A percentile compares a stretch with the other conserved stretches of the same genome.
Conservation (phyloP, 495 filamentous ascomycete species). For the Trichoderma parareesei region DNA sequence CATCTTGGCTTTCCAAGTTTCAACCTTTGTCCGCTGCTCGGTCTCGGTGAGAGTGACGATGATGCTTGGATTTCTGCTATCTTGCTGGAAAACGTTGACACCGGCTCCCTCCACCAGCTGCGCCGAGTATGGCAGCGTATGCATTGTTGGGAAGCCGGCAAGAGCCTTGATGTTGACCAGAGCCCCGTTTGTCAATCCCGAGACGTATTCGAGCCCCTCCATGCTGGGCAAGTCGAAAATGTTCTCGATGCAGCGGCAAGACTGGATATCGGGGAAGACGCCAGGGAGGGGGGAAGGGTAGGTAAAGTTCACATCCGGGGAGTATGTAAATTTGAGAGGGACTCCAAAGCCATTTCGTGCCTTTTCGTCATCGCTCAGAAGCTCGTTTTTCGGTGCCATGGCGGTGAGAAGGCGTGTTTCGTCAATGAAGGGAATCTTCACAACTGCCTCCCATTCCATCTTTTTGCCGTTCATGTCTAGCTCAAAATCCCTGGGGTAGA, state of each 20-base stretch:
- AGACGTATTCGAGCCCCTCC: slow-evolving; percentile 79
- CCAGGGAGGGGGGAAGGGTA: slow-evolving; percentile 84
- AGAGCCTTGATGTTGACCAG: slow-evolving; percentile 72
- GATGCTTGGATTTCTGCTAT: slow-evolving; percentile 96
- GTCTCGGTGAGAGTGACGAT: slow-evolving; percentile 73
- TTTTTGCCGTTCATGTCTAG: slow-evolving; percentile 99
- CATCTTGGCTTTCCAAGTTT: slow-evolving; percentile 67
- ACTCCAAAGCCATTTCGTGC: slow-evolving; percentile 85
- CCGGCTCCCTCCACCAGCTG: slow-evolving; percentile 49
- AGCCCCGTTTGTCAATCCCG: slow-evolving; percentile 81
- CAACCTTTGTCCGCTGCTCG: slow-evolving; percentile 59
- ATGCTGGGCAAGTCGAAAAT: slow-evolving; percentile 89
- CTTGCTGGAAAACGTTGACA: slow-evolving; percentile 93
- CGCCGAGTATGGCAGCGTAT: slow-evolving; percentile 72
- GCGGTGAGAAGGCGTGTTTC: slow-evolving; percentile 75
- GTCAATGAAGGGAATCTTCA: slow-evolving; percentile 98
- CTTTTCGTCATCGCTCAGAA: slow-evolving; percentile 68
- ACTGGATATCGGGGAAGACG: slow-evolving; percentile 80
- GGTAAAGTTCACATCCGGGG: slow-evolving; percentile 60
- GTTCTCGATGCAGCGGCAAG: slow-evolving; percentile 89
- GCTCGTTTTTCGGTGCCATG: slow-evolving; percentile 73
- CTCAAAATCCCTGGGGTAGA: slow-evolving; percentile 96
- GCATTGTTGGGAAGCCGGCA: slow-evolving; percentile 87
- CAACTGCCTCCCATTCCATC: slow-evolving; percentile 99
- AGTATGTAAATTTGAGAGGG: slow-evolving; percentile 85